phyloP scores from a whole-genome alignment of 2,329 filamentous ascomycete species.

The Fonsecaea pedrosoi region DNA sequence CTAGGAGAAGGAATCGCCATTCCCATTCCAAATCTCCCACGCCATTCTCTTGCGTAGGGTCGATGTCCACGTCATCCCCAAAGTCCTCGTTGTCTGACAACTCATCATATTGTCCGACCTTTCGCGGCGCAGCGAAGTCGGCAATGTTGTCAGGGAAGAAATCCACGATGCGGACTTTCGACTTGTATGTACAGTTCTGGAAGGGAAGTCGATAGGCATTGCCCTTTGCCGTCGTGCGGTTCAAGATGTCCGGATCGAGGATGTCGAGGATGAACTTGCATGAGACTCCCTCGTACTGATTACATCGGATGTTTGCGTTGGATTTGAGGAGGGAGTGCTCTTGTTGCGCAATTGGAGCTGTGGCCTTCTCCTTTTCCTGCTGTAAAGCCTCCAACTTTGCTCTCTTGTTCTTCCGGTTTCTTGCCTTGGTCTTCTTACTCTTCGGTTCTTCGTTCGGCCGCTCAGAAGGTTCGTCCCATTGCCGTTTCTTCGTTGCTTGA shows the following conservation, averaged over 20 bases:
- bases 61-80: conserved; percentile 41
- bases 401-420: conserved; percentile 41
- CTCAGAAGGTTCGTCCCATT: conserved; percentile 42
- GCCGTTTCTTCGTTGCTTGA: conserved; percentile 31
- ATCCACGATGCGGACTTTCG: conserved; percentile 77
- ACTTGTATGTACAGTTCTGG: conserved; percentile 72
- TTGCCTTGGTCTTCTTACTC: conserved; percentile 37
- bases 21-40: conserved; percentile 65
- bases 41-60: conserved; percentile 8
- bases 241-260: conserved; percentile 54
- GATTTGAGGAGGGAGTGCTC: conserved; percentile 9
- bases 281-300: conserved; percentile 50
- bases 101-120: conserved; percentile 57
- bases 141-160: conserved; percentile 74
- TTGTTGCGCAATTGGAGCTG: background rate
- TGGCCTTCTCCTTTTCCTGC: background rate
- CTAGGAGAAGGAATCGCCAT: conserved; percentile 80
- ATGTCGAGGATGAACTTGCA: conserved; percentile 56
- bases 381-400: conserved; percentile 34
- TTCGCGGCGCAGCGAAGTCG: conserved; percentile 68
- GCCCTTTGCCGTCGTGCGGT: conserved; percentile 55
- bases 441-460: conserved; percentile 37
- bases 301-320: conserved; percentile 54
- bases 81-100: conserved; percentile 52
- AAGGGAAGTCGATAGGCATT: conserved; percentile 69